Conservation (phyloP, 441 rosid species). For the Brassica balearica region DNA sequence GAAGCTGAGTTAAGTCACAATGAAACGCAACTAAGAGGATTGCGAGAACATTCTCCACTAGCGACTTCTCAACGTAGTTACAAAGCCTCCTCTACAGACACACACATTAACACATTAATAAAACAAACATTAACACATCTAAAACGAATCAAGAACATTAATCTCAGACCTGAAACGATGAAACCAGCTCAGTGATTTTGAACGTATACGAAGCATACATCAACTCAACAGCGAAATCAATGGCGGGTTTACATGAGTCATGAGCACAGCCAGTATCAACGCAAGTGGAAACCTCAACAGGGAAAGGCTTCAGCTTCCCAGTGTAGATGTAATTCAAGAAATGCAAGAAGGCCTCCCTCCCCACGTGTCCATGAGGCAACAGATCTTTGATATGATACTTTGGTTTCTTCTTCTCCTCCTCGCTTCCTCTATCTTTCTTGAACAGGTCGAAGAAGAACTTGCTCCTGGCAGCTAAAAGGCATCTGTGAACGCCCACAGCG, state of each 20-base stretch:
- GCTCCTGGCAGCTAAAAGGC: conserved; percentile 89
- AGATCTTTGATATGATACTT: conserved; percentile 60
- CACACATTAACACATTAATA: background rate
- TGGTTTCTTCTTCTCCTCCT: conserved; percentile 48
- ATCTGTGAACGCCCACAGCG: conserved; percentile 73
- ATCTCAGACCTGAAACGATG: conserved; percentile 77
- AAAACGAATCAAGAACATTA: background rate
- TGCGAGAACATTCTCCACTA: conserved; percentile 75
- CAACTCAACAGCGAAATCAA: conserved; percentile 78
- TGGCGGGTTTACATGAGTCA: conserved; percentile 84
- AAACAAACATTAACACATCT: conserved; percentile 11
- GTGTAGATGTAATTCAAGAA: conserved; percentile 79
- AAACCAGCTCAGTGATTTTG: conserved; percentile 69
- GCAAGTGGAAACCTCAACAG: conserved; percentile 81
- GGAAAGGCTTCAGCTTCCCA: conserved; percentile 71
- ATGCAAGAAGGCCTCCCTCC: conserved; percentile 73
- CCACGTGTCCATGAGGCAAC: conserved; percentile 66
- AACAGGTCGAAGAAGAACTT: conserved; percentile 65
- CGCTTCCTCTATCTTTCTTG: conserved; percentile 49
- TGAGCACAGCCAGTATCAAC: conserved; percentile 73
- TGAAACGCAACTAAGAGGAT: conserved; percentile 79
- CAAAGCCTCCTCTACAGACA: conserved; percentile 78
- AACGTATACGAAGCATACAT: conserved; percentile 80
- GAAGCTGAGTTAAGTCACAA: conserved; percentile 72
- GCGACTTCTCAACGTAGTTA: conserved; percentile 68